Conservation (phyloP, 257 asterid species). For the Lithospermum erythrorhizon region DNA sequence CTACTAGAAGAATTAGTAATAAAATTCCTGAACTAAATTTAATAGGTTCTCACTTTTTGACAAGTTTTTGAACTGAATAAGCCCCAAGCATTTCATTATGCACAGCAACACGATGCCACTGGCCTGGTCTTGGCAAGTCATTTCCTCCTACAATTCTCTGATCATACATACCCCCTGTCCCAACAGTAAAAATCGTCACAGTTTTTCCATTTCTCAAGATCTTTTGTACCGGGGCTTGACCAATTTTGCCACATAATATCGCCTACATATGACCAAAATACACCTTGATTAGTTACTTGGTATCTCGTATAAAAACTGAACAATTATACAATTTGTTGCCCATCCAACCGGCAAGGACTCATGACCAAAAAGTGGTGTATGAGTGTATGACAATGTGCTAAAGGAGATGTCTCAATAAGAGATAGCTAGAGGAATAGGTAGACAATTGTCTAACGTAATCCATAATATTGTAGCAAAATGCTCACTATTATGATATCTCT, state of each 20-base stretch:
- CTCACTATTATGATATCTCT: no score
- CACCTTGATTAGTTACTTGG: not conserved
- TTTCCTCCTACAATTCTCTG: constrained; percentile 49
- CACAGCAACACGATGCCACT: constrained; percentile 96
- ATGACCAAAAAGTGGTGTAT: no score
- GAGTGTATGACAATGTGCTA: no score
- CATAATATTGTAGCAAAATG: no score
- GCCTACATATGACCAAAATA: constrained; percentile 36
- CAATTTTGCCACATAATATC: constrained; percentile 81
- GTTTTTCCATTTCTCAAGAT: constrained; percentile 81
- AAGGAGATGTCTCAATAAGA: no score
- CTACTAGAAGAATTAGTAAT: not conserved
- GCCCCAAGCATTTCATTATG: constrained; percentile 81
- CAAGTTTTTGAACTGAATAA: constrained; percentile 81
- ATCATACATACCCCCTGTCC: constrained; percentile 95
- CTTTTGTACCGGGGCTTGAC: constrained; percentile 88
- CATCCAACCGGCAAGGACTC: not conserved
- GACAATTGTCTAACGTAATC: no score
- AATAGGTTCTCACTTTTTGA: constrained; percentile 44
- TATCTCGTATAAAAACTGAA: no score
- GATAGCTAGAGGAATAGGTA: no score
- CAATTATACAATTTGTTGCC: not conserved
- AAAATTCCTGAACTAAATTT: constrained; percentile 1
- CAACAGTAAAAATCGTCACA: constrained; percentile 78
- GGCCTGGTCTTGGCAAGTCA: constrained; percentile 75